Evolutionary conservation across 2,329 filamentous ascomycete species (phyloP), one percentile per base, ranked within the genome.

Genomic region (Penicillium palitans): DNA sequence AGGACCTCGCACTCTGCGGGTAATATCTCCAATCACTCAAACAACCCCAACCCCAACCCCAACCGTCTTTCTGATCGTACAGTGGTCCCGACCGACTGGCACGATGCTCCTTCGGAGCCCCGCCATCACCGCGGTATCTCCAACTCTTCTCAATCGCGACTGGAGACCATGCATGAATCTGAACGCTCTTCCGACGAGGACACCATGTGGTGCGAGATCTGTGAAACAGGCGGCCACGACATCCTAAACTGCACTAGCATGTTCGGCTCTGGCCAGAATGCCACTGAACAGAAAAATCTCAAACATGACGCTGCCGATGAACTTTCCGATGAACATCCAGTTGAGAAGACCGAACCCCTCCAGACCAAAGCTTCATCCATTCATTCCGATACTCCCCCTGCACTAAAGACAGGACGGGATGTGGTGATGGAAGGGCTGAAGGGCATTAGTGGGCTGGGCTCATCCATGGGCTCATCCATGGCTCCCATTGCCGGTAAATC

Each of bases 181-280:
- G 76, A 78, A 50, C 68, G 67, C 33, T 71, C 88, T 74, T 90
- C 89, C 24, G 90, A 89, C 40, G 90, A 92, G 71, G 87, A 86
- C 72, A 85, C 83, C 17, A 83, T 93, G 62, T 96, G 90, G 90
- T 98, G 93, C 76, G 95, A 98, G 77, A 95, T 98, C 61, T 98
- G 93, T 78, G 93, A 97, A 78, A 90, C 90, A 35, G 84, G 86
- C 47, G 93, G 93, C 17, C 93, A 98, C 71, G 93, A 98, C 69
- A 96, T 98, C 60, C 81, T 98, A 57, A 96, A 90, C 24, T 98
- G 93, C 81, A 92, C 90, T 53, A 93, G 91, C 74, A 95, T 96
- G 87, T 93, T 90, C 74, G 87, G 83, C 15, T 65, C 70, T 17
- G 69, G 69, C 10, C 65, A 64, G 44, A 66, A 68, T 21, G 57